Evolutionary conservation across 2,329 filamentous ascomycete genomes (phyloP), one percentile per base, ranked within the genome.

Genomic region (Hawksworthiomyces lignivorus): DNA sequence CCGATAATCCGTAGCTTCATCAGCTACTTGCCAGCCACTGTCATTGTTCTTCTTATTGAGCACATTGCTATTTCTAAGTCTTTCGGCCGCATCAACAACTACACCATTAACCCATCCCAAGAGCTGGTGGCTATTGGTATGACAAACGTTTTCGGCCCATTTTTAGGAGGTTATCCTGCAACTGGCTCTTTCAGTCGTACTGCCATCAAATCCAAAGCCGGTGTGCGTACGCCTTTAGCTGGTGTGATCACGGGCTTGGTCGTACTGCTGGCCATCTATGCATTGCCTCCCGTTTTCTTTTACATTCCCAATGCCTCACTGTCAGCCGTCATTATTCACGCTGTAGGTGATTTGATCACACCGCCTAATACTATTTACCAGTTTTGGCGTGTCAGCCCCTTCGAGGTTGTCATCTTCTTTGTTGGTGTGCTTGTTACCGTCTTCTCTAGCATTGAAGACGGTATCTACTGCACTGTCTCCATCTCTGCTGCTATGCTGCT

Each of bases 21-120:
- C 1, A 69, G 70, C 32, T 74, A 96, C 49, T 68, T 97, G 4
- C 92, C 92, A 0, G 85, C 84, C 4, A 82, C 85, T 0, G 81
- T 96, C 40, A 94, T 97, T 50, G 90, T 98, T 9, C 73, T 97
- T 43, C 72, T 98, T 22, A 94, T 97, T 47, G 92, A 98, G 64
- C 92, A 98, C 61, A 95, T 98, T 55, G 88, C 92, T 43, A 97
- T 98, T 49, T 88, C 90, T 22, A 98, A 98, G 62, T 97, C 90
- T 0, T 97, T 98, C 52, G 92, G 92, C n/a, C 78, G 92, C 47
- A 78, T 96, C 54, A 97, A 97, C 70, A 95, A 96, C 67, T 98
- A 98, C 64, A 84, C 80, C 29, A 97, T 98, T 60, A 83, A 97
- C 54, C 90, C 92, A 0, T 97, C 90, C 0, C 92, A 98, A 61